A percentile compares a stretch with the other conserved stretches of the same genome.
Evolutionary conservation across 345 rosid genomes (phyloP).

Genomic region (Ceriops tagal): DNA sequence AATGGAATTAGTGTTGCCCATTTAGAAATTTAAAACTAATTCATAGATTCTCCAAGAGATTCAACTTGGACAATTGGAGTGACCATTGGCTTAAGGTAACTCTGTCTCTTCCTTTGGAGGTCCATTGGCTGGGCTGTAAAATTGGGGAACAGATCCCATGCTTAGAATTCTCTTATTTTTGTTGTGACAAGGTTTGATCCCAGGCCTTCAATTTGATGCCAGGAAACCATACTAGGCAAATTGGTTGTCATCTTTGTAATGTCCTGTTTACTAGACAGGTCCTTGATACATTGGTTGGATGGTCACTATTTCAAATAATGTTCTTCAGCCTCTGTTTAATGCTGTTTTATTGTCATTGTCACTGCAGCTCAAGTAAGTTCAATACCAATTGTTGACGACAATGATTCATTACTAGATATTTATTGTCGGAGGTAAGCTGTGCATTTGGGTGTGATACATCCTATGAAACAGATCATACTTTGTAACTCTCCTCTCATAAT

Average conservation of each 20-base stretch:
- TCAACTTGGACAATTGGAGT: too few species aligned
- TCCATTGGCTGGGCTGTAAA: not conserved
- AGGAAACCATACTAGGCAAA: not conserved
- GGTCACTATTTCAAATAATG: not conserved
- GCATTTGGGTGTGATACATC: not conserved
- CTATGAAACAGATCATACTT: not conserved
- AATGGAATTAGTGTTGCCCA: too few species aligned
- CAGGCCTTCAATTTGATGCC: not conserved
- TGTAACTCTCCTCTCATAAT: not conserved
- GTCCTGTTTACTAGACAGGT: not conserved
- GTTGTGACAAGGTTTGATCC: not conserved
- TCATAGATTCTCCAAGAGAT: too few species aligned
- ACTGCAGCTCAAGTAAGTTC: conserved; percentile 33
- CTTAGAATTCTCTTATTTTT: not conserved
- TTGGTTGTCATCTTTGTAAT: not conserved
- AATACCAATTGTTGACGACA: conserved; percentile 32
- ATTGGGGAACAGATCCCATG: not conserved
- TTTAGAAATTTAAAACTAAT: too few species aligned
- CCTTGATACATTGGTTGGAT: not conserved
- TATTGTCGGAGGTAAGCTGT: conserved; percentile 31
- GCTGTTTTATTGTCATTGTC: not conserved
- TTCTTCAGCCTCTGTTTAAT: not conserved
- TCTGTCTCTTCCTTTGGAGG: too few species aligned
- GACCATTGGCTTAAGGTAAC: too few species aligned
- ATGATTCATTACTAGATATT: conserved; percentile 28